phyloP scores from a whole-genome alignment of 441 rosid genomes.

The Adansonia grandidieri region DNA sequence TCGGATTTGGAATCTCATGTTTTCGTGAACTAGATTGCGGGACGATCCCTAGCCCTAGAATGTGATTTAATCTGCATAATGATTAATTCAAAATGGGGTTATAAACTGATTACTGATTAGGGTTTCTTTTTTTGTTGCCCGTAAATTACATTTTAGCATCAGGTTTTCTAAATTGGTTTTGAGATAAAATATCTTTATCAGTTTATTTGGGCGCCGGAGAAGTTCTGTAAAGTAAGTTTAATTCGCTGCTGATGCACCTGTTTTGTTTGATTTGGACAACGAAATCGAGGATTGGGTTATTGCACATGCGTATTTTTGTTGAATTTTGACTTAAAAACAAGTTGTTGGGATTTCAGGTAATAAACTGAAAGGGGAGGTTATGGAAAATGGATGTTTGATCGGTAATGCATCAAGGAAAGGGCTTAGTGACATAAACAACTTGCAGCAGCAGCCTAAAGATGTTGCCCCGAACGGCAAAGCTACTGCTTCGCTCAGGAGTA shows the following conservation, averaged over 20 bases:
- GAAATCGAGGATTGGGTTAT: background rate
- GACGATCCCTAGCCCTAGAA: background rate
- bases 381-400: constrained; percentile 34
- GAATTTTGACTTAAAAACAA: constrained; percentile 15
- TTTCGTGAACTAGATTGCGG: background rate
- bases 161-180: background rate
- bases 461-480: constrained; percentile 37
- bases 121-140: background rate
- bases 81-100: background rate
- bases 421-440: constrained; percentile 62
- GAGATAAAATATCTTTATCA: background rate
- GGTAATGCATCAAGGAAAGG: constrained; percentile 45
- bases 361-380: constrained; percentile 34
- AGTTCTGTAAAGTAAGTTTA: background rate
- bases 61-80: background rate
- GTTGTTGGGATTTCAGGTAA: constrained; percentile 35
- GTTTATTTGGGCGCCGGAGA: background rate
- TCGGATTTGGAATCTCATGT: background rate
- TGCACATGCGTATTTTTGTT: constrained; percentile 7
- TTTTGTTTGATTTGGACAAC: background rate
- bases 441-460: constrained; percentile 36
- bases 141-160: background rate
- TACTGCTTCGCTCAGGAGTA: constrained; percentile 31
- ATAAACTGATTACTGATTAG: background rate
- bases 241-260: background rate